Base-by-base conservation (phyloP, 2,329 filamentous ascomycete genomes). In the Hypoxylon rubiginosum region DNA sequence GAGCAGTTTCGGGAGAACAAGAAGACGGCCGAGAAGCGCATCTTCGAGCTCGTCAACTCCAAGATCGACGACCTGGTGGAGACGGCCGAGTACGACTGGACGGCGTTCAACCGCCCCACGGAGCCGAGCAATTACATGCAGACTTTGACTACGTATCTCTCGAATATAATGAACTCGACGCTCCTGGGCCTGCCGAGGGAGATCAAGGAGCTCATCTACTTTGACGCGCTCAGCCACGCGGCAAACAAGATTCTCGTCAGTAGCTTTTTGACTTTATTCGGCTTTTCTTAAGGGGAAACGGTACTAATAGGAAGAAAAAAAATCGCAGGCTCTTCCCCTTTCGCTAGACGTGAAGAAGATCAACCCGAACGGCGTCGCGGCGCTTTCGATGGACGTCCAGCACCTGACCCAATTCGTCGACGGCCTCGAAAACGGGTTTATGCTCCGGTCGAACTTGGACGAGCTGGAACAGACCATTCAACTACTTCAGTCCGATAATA, bases 11-110 rank as follows among this genome's bases (percentile, higher is more conserved):
- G 90, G 43, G 90, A 87, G 73, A 94, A 97, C 76, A 97, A 97
- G 81, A 97, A 98, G 82, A 94, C 92, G 1, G 96, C 96, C 0
- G 95, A 97, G 77, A 97, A 97, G 81, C 91, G 97, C 34, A 98
- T 99, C 62, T 99, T 99, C 76, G 97, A 99, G 80, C 87, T 99
- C 0, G 96, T 99, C 68, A 98, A 99, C 81, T 97, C 92, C 62
- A 99, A 99, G 82, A 98, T 99, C 73, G 95, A 98, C 75, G 96
- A 99, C 77, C 86, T 99, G 10, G 92, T 99, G 58, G 95, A 97
- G 73, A 98, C 94, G 0, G 95, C 96, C 32, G 96, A 99, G 80
- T 99, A 99, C 77, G 93, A 98, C 78, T 99, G 96, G 84, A 84
- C 81, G 69, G 80, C 84, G 1, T 83, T 85, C 3, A 87, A 84